Conservation (phyloP, 306 rosid genomes). For the Vigna unguiculata region DNA sequence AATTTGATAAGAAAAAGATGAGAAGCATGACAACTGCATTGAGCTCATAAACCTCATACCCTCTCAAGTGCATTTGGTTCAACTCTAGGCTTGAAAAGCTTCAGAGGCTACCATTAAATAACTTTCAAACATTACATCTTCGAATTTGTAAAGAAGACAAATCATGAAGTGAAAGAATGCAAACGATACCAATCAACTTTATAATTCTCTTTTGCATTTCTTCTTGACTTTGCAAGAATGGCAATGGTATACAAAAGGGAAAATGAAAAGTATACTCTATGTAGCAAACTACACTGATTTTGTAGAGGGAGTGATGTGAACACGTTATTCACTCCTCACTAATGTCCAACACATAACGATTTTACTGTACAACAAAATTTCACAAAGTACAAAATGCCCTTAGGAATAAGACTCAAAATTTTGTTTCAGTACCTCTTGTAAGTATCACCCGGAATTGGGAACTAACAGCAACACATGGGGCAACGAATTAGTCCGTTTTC, state of each 20-base stretch:
- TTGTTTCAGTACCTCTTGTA: conserved; percentile 46
- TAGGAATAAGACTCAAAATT: conserved; percentile 43
- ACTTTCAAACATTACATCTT: not conserved
- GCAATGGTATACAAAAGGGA: conserved; percentile 48
- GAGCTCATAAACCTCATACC: conserved; percentile 40
- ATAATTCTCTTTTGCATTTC: conserved; percentile 36
- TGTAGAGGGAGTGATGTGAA: conserved; percentile 49
- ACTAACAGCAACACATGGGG: conserved; percentile 69
- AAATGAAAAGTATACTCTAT: conserved; percentile 46
- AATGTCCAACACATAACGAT: conserved; percentile 39
- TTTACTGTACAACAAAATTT: conserved; percentile 73
- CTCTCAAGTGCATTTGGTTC: conserved; percentile 30
- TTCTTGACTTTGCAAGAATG: conserved; percentile 43
- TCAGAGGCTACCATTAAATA: conserved; percentile 17
- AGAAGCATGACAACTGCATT: conserved; percentile 42
- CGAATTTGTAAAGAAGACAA: not conserved
- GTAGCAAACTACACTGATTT: conserved; percentile 44
- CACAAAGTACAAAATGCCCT: conserved; percentile 39
- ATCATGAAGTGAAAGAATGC: conserved; percentile 7
- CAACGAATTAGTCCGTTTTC: conserved; percentile 93
- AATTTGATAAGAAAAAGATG: conserved; percentile 32
- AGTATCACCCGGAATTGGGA: conserved; percentile 32
- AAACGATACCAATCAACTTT: conserved; percentile 33
- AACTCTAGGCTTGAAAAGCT: not conserved
- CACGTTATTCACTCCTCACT: conserved; percentile 49